Percentiles rank a stretch among this genome's conserved stretches.
Evolutionary conservation across 208 protist species (phyloP).

Genomic region (Histomonas meleagridis): DNA sequence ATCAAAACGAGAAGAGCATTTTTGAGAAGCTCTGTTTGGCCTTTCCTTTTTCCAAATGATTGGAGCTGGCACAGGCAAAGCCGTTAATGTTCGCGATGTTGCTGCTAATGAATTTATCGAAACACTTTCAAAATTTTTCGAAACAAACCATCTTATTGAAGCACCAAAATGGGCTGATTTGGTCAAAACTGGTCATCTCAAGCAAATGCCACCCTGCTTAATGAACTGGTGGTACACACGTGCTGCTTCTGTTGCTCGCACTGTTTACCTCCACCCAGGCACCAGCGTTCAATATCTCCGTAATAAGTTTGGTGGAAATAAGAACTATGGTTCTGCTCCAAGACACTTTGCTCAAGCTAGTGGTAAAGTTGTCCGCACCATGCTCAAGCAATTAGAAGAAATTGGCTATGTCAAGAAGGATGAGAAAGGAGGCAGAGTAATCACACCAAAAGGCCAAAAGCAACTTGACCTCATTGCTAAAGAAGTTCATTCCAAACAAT

Average conservation of each 20-base stretch:
- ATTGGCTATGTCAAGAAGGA: not conserved
- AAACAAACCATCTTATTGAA: conserved; percentile 61
- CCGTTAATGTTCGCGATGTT: conserved; percentile 70
- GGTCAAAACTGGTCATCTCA: conserved; percentile 79
- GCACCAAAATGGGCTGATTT: conserved; percentile 83
- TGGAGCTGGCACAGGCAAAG: not conserved
- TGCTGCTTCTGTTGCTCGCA: conserved; percentile 77
- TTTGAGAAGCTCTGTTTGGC: not conserved
- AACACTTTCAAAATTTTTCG: conserved; percentile 76
- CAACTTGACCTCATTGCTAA: conserved; percentile 79
- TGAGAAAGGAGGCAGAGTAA: conserved; percentile 53
- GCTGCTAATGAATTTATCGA: conserved; percentile 79
- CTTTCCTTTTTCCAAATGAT: conserved; percentile 34
- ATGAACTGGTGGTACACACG: conserved; percentile 93
- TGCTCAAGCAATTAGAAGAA: conserved; percentile 77
- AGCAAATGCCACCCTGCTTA: conserved; percentile 83
- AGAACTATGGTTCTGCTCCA: conserved; percentile 48
- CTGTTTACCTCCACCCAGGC: conserved; percentile 75
- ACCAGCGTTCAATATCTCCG: conserved; percentile 75
- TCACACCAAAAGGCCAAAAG: conserved; percentile 76
- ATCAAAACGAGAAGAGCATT: too few species aligned
- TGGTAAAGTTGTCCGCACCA: conserved; percentile 70
- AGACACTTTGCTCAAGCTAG: conserved; percentile 68
- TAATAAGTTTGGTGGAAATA: conserved; percentile 68
- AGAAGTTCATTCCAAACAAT: too few species aligned